These are phyloP conservation scores for Phlegmacium glaucopus DNA, from an alignment of 768 basidiomycete species.

Conservation along the genomic window DNA sequence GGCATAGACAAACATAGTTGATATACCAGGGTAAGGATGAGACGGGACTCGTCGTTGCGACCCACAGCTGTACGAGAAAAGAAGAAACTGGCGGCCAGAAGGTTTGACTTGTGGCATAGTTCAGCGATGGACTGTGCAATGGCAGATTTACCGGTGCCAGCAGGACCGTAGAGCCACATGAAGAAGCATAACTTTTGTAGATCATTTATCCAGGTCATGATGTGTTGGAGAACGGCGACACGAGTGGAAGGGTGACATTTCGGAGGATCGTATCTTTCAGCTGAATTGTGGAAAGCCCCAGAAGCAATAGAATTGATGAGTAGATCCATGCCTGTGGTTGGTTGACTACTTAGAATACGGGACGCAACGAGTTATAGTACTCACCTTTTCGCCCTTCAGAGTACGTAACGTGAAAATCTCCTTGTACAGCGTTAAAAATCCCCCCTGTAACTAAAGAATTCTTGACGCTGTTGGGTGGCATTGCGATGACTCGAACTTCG, in stretches of 20 bases:
- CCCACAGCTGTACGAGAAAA: neutral
- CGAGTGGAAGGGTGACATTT: neutral
- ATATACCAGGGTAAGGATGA: conserved; percentile 17
- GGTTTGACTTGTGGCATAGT: neutral
- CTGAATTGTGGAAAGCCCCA: neutral
- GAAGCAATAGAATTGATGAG: neutral
- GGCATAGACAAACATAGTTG: conserved; percentile 10
- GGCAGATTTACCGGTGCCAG: conserved; percentile 1
- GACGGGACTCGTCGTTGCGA: neutral
- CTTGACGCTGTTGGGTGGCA: too few species aligned
- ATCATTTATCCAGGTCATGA: neutral
- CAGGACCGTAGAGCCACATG: neutral
- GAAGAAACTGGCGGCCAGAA: conserved; percentile 1
- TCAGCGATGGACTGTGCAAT: neutral
- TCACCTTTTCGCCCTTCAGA: too few species aligned
- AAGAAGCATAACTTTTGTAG: neutral
- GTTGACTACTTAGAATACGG: neutral
- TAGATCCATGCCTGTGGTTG: neutral
- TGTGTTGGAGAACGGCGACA: neutral
- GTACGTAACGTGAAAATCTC: too few species aligned
- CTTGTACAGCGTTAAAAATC: too few species aligned
- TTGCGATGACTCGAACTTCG: too few species aligned
- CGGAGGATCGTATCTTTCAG: neutral
- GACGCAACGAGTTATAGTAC: neutral
- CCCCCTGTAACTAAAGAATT: too few species aligned